Base-by-base conservation (phyloP, 1,284 basidiomycete genomes). In the Gymnopus androsaceus region DNA sequence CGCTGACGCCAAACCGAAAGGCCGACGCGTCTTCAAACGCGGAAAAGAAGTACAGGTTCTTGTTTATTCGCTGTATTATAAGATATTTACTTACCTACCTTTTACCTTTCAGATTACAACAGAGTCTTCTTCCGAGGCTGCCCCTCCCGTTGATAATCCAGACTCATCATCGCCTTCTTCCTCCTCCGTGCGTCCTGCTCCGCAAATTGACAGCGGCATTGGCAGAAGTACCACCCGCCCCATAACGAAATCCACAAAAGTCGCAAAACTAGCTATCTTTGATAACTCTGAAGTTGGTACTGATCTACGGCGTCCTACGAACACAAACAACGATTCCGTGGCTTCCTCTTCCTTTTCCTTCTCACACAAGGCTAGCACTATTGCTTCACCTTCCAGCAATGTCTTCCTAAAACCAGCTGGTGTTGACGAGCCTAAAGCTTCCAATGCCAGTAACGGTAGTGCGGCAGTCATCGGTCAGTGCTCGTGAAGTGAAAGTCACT, bases 361-460 rank as follows among this genome's bases (percentile, higher is more conserved):
- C 56, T n/a, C n/a, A n/a, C n/a, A n/a, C n/a, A n/a, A n/a, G n/a
- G n/a, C n/a, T n/a, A n/a, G n/a, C n/a, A n/a, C n/a, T n/a, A n/a
- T n/a, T n/a, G n/a, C n/a, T n/a, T n/a, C n/a, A n/a, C 25, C 49
- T 27, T 28, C 52, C n/a, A 54, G 61, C 49, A 44, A 55, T 41
- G n/a, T 51, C 45, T 84, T 84, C 64, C 60, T 83, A 56, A 84
- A 82, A 63, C 83, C 83, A 33, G 71, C 75, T 37, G 82, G 81
- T 25, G 75, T 85, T 19, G 82, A 84, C 59, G 78, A 74, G 28
- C 81, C 82, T 49, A 61, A 55, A 25, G 8, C 28, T 28, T 42
- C 51, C 27, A 7, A 5, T 38, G 23, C 11, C 17, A 9, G 9
- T 17, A 4, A 23, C 38, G 36, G 48, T 23, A 17, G 14, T 21